Base-by-base conservation (phyloP, 2,329 filamentous ascomycete species). In the Sclerotinia trifoliorum region DNA sequence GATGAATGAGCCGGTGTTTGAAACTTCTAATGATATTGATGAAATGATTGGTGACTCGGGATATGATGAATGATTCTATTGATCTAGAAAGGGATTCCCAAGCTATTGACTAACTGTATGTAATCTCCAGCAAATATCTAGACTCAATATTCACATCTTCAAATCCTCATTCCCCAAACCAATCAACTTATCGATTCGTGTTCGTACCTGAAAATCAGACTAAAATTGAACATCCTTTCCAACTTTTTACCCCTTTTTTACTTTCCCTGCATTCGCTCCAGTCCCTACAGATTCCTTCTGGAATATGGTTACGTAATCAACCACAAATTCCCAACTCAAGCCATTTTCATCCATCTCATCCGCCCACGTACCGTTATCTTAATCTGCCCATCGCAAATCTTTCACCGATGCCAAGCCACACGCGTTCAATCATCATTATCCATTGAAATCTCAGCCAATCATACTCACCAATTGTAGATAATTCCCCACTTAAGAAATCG, bases 391-490 rank as follows among this genome's bases (percentile, higher is more conserved):
- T 48, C 46, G 39, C 39, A 48, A 48, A 48, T n/a, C 46, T 49
- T 48, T 61, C 58, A 24, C 58, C 58, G 58, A 62, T 62, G 58
- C 58, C 58, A 62, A 62, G 58, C 13, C 19, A n/a, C 3, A 2
- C 1, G 13, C 2, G 13, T 32, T 7, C 13, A 35, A 4, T 62
- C 44, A 48, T 49, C 19, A 35, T 1, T 11, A 24, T 32, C 44
- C n/a, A n/a, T 0, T n/a, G 44, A 17, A n/a, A 61, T 61, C 42
- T 49, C 26, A 13, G 8, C 57, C 57, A 61, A 61, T 61, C 57
- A 61, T 8, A 26, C 29, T 7, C 1, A 7, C 1, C 15, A 3
- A 24, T 10, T 1, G 24, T 17, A 4, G 29, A 15, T 7, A 21
- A 42, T 13, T 42, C 39, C 11, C 39, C 39, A 42, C 15, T 17